phyloP scores from a whole-genome alignment of 202 grass and related monocot species.

The Bolboschoenoplectus hybrid region DNA sequence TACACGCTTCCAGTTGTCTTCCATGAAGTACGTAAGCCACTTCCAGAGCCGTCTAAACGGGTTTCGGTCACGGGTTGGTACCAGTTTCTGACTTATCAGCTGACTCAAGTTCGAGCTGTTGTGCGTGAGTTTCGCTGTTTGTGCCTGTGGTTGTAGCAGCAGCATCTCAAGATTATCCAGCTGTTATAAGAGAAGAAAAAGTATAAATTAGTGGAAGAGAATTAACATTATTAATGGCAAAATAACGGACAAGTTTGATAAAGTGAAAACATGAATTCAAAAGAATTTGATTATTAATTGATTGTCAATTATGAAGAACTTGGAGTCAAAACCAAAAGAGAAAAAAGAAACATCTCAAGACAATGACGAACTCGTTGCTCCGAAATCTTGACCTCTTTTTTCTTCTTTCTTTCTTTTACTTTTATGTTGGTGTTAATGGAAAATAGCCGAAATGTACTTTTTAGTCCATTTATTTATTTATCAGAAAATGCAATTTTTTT shows the following conservation, averaged over 20 bases:
- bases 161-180: constrained; percentile 72
- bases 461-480: too few species aligned
- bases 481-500: too few species aligned
- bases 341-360: neutral
- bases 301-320: neutral
- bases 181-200: constrained; percentile 38
- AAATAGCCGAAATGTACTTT: too few species aligned
- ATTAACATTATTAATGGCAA: neutral
- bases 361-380: too few species aligned
- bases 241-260: neutral
- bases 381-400: too few species aligned
- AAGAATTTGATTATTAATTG: neutral
- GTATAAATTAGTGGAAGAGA: neutral
- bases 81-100: constrained; percentile 86
- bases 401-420: too few species aligned
- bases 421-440: too few species aligned
- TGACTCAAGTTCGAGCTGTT: constrained; percentile 78
- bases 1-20: constrained; percentile 96
- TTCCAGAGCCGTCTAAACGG: constrained; percentile 44
- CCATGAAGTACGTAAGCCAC: constrained; percentile 65
- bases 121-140: constrained; percentile 39
- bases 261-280: too few species aligned
- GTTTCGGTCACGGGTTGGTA: constrained; percentile 44
- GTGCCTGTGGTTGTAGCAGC: constrained; percentile 58
- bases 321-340: neutral